Base-by-base conservation (phyloP, 2,329 filamentous ascomycete species). In the Atkinsonella hypoxylon region DNA sequence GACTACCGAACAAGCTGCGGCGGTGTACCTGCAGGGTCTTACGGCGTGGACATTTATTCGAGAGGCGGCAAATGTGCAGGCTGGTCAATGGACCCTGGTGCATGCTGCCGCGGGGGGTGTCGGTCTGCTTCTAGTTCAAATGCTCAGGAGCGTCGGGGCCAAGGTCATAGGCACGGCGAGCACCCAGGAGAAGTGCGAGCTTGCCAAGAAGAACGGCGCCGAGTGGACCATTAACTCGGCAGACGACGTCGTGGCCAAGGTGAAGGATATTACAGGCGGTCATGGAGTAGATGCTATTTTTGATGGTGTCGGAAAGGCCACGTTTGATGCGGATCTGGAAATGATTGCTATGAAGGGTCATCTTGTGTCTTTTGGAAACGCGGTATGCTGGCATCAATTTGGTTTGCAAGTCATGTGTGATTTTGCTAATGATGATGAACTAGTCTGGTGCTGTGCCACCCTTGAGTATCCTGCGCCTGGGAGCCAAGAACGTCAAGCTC, bases 51-150 rank as follows among this genome's bases (percentile, higher is more conserved):
- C 87, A 0, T 74, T 95, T 31, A 79, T 89, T 53, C 79, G 83
- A 51, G 89, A 95, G 64, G 79, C 85, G 4, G 84, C 82, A 11
- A 79, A 86, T 53, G 87, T 91, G 7, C 73, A 88, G 63, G 75
- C 79, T 56, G 87, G 83, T 1, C 87, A 94, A 58, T 93, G 85
- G 82, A 76, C 89, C 0, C 78, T 95, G 2, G 81, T 95, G 15
- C 88, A 93, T 59, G 89, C 89, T 0, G 89, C 89, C 0, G 89
- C 89, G 0, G 89, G 89, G 15, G 89, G 89, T 15, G 87, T 89
- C 0, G 87, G 87, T 0, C 70, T 84, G 42, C 78, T 87, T 67
- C 75, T 95, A 30, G 81, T 81, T 39, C 88, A 94, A 73, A 69
- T 95, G 57, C 70, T 95, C 40, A 78, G 77, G 56, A 72, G 76